A percentile compares a stretch with the other conserved stretches of the same genome.
Conservation (phyloP, 176 grass and related monocot genomes). For the Aechmea fasciata region DNA sequence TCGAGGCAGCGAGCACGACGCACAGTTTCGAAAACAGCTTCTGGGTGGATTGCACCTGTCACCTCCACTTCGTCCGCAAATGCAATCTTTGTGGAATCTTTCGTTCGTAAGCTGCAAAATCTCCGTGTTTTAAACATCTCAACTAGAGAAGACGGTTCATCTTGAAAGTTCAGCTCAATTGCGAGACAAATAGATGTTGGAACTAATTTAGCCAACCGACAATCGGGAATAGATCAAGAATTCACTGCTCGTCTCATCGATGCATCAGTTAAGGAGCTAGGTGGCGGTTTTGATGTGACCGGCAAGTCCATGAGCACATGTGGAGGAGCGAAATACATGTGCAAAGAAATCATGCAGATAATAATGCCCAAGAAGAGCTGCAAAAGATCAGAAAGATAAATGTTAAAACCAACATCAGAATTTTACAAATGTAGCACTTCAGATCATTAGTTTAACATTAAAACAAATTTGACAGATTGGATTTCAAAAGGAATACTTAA, state of each 20-base stretch:
- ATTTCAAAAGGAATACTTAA: not conserved
- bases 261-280: not conserved
- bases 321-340: constrained; percentile 96
- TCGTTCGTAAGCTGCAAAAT: too few relatives aligned
- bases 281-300: not conserved
- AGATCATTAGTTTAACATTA: constrained; percentile 10
- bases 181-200: not conserved
- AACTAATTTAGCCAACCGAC: not conserved
- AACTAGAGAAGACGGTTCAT: not conserved
- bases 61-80: too few relatives aligned
- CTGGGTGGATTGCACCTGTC: too few relatives aligned
- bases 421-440: not conserved
- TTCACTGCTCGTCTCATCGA: not conserved
- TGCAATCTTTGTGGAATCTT: too few relatives aligned
- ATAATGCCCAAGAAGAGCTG: constrained; percentile 96
- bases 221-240: not conserved
- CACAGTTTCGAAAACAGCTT: too few relatives aligned
- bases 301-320: constrained; percentile 72
- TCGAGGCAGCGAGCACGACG: too few relatives aligned
- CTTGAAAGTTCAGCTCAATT: not conserved
- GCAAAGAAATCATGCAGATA: constrained; percentile 90
- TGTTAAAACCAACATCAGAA: not conserved
- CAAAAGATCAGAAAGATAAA: constrained; percentile 21
- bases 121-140: too few relatives aligned
- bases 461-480: not conserved